Evolutionary conservation across 164 flowering plant genomes (phyloP).

Genomic region (Akebia trifoliata): DNA sequence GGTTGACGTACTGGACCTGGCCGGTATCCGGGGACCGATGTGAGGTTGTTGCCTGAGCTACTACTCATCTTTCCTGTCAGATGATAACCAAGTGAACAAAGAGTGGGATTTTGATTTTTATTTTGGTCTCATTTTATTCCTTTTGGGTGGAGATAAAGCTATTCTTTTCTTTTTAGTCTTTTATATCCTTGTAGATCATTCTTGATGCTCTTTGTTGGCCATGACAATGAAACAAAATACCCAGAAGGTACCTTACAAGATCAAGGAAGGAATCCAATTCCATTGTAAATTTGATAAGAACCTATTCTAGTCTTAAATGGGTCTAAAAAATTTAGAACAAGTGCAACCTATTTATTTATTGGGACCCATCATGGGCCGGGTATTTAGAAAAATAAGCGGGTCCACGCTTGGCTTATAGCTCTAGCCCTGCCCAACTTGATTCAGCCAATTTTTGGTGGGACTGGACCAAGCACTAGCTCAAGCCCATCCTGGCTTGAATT

Average conservation of each 20-base stretch:
- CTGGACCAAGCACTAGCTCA: no score
- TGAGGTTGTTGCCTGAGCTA: conserved; percentile 11
- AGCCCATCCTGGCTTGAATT: no score
- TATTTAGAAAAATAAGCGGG: no score
- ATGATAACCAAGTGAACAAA: neutral
- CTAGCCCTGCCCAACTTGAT: no score
- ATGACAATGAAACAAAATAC: conserved; percentile 10
- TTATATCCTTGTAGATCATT: neutral
- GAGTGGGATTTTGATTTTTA: neutral
- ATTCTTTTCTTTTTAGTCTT: neutral
- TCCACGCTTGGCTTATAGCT: no score
- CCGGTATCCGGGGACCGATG: conserved; percentile 2
- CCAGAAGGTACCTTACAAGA: neutral
- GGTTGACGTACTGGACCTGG: neutral
- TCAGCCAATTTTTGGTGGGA: no score
- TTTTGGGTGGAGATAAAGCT: conserved; percentile 8
- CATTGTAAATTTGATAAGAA: no score
- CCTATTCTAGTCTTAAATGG: no score
- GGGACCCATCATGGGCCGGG: no score
- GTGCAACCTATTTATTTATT: no score
- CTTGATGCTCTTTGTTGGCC: conserved; percentile 23
- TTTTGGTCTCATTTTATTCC: neutral
- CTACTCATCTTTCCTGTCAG: conserved; percentile 9
- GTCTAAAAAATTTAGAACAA: no score
- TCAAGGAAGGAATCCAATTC: conserved; percentile 11